Conservation (phyloP, 2,329 filamentous ascomycete genomes). For the Lasiodiplodia gonubiensis region DNA sequence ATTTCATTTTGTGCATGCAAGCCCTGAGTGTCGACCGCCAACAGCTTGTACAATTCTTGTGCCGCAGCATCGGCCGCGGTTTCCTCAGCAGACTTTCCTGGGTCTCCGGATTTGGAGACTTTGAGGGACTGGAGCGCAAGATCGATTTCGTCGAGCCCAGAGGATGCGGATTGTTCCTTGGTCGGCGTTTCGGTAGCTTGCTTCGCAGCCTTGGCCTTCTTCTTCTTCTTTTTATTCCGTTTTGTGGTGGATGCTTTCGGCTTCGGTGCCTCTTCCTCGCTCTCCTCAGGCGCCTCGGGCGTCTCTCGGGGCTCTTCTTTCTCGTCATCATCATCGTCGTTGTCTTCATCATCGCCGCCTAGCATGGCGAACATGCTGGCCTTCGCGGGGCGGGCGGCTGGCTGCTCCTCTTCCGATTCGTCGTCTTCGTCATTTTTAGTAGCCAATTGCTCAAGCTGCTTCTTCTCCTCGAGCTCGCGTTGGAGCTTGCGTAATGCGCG, state of each 20-base stretch:
- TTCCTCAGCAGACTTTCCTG: constrained; percentile 39
- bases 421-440: constrained; percentile 46
- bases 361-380: constrained; percentile 56
- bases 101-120: constrained; percentile 25
- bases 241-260: constrained; percentile 43
- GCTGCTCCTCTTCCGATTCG: constrained; percentile 47
- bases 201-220: constrained; percentile 55
- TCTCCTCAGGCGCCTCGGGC: constrained; percentile 29
- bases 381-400: constrained; percentile 38
- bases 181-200: constrained; percentile 30
- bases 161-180: constrained; percentile 53
- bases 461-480: constrained; percentile 64
- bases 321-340: constrained; percentile 45
- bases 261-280: constrained; percentile 34
- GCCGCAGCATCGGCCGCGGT: constrained; percentile 44
- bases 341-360: constrained; percentile 46
- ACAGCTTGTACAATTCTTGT: constrained; percentile 58
- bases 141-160: constrained; percentile 68
- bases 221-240: constrained; percentile 60
- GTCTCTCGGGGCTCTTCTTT: constrained; percentile 35
- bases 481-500: constrained; percentile 69
- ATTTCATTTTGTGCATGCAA: constrained; percentile 92
- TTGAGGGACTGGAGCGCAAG: constrained; percentile 60
- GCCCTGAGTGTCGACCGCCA: constrained; percentile 71
- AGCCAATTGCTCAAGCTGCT: constrained; percentile 50